Percentiles rank a stretch among this genome's conserved stretches.
Conservation (phyloP, 83 land plant genomes). For the Diphasiastrum complanatum region DNA sequence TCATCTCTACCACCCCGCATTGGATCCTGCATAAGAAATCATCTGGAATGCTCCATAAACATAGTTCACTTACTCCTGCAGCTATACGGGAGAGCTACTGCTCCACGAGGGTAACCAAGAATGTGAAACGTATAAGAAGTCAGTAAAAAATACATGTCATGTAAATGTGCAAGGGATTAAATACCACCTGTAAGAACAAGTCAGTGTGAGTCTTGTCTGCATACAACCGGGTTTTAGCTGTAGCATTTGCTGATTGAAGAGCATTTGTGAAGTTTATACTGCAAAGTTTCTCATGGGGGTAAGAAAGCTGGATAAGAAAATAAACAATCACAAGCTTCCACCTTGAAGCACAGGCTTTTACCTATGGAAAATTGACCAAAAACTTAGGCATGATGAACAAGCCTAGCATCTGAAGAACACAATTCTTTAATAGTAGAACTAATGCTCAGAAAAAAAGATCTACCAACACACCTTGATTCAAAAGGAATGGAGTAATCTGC, state of each 20-base stretch:
- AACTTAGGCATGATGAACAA: not conserved
- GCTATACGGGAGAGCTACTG: no score
- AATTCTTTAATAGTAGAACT: not conserved
- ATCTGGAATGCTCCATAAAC: not conserved
- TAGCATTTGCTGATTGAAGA: slow-evolving; percentile 45
- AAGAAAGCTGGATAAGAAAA: no score
- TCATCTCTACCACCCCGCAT: slow-evolving; percentile 79
- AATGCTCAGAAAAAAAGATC: not conserved
- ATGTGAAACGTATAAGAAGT: slow-evolving; percentile 1
- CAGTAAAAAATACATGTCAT: not conserved
- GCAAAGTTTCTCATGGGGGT: no score
- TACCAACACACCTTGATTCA: slow-evolving; percentile 55
- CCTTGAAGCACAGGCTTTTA: not conserved
- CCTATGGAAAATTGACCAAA: not conserved
- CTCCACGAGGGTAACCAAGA: not conserved
- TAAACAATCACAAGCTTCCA: not conserved
- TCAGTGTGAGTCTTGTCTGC: slow-evolving; percentile 92
- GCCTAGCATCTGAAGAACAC: not conserved
- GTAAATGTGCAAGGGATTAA: not conserved
- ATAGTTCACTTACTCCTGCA: no score
- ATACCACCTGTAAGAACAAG: slow-evolving; percentile 75
- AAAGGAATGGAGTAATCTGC: slow-evolving; percentile 87
- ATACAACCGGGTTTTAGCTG: slow-evolving; percentile 47
- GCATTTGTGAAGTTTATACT: slow-evolving; percentile 63
- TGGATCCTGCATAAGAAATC: slow-evolving; percentile 52